Percentiles rank a stretch among this genome's conserved stretches.
Evolutionary conservation across 2,329 filamentous ascomycete genomes (phyloP).

Genomic region (Apiospora hydei): DNA sequence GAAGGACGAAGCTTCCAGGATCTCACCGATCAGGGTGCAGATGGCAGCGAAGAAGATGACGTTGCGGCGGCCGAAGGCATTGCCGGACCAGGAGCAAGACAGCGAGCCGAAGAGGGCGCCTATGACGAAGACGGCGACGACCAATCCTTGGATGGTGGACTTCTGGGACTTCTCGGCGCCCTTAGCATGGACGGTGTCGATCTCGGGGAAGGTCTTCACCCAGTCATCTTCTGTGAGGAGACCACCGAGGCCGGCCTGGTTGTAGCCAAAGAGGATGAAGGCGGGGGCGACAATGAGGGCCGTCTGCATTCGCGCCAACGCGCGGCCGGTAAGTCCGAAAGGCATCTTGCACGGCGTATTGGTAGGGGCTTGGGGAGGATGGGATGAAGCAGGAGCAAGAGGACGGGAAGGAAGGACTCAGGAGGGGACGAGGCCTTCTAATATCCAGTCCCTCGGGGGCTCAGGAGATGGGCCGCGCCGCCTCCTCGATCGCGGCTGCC

Average conservation of each 20-base stretch:
- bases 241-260: conserved; percentile 49
- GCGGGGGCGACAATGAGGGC: conserved; percentile 52
- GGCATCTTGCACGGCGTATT: neutral
- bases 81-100: conserved; percentile 45
- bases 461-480: neutral
- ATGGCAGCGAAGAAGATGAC: conserved; percentile 49
- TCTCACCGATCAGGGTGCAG: conserved; percentile 50
- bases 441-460: neutral
- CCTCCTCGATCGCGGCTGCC: conserved; percentile 11
- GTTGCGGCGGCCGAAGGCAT: conserved; percentile 50
- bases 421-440: conserved; percentile 12
- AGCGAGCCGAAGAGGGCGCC: conserved; percentile 47
- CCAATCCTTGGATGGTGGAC: conserved; percentile 47
- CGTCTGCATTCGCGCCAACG: conserved; percentile 47
- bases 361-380: neutral
- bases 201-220: conserved; percentile 47
- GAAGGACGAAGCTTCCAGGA: conserved; percentile 50
- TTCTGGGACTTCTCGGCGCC: conserved; percentile 41
- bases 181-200: conserved; percentile 46
- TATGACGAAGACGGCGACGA: conserved; percentile 47
- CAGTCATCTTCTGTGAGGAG: conserved; percentile 44
- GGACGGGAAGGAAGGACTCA: neutral
- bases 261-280: conserved; percentile 52
- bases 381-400: neutral
- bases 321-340: conserved; percentile 46